Conservation (phyloP, 1,139 yeast species). For the Schwanniomyces etchellsii region DNA sequence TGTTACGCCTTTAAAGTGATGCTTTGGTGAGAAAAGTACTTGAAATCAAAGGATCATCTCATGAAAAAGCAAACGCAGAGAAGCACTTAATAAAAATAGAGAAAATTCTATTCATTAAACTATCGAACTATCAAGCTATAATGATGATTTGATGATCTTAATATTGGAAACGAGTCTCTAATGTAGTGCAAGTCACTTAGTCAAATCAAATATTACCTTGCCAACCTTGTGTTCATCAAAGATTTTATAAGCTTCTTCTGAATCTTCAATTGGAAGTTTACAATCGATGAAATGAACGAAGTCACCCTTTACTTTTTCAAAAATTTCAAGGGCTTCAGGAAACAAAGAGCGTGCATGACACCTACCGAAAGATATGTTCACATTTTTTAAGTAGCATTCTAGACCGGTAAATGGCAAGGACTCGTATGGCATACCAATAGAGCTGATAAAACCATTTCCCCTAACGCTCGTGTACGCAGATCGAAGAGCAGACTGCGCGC, state of each 20-base stretch:
- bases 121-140: too few relatives aligned
- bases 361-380: slow-evolving; percentile 57
- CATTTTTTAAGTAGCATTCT: slow-evolving; percentile 53
- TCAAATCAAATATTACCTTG: slow-evolving; percentile 47
- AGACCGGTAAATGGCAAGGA: slow-evolving; percentile 53
- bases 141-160: too few relatives aligned
- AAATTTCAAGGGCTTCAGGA: slow-evolving; percentile 46
- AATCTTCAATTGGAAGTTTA: slow-evolving; percentile 37
- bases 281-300: slow-evolving; percentile 47
- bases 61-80: too few relatives aligned
- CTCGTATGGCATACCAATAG: slow-evolving; percentile 61
- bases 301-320: slow-evolving; percentile 37
- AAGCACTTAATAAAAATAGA: too few relatives aligned
- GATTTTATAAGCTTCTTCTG: slow-evolving; percentile 40
- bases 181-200: too few relatives aligned
- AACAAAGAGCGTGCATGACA: slow-evolving; percentile 60
- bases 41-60: too few relatives aligned
- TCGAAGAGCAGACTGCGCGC: slow-evolving; percentile 44
- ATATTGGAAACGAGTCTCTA: too few relatives aligned
- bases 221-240: slow-evolving; percentile 53
- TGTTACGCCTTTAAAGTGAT: too few relatives aligned
- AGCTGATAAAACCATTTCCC: slow-evolving; percentile 53
- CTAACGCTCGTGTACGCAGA: slow-evolving; percentile 51
- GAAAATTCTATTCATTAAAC: too few relatives aligned
- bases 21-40: too few relatives aligned